Base-by-base conservation (phyloP, 768 basidiomycete species). In the Fomitopsis serialis region DNA sequence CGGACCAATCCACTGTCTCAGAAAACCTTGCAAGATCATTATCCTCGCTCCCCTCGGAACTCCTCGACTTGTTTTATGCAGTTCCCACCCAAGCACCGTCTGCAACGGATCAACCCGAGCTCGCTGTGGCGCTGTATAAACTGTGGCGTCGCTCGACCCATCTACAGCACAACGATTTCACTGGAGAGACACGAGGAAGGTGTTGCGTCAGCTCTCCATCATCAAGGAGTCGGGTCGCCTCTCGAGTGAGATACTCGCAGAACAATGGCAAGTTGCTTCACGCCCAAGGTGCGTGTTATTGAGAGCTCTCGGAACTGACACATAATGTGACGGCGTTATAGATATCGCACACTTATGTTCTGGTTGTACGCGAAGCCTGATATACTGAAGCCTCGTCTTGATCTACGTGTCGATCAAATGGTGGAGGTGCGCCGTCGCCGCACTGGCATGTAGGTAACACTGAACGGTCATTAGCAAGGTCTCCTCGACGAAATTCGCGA, bases 181-280 rank as follows among this genome's bases (percentile, higher is more conserved):
- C 66, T 98, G 96, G 96, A 79, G 77, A 58, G 97, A 99, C 61
- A 86, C 92, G 0, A 77, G 96, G 29, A 99, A 98, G 68, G 89
- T 98, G 6, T 68, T 90, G 11, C 78, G 94, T 35, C 90, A 80
- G 58, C 68, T 99, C 8, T 75, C 79, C 42, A 82, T 97, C 25
- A 82, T 93, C 53, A 85, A 82, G 70, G 84, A 91, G 52, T 79
- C 78, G 0, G 80, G 85, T 4, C 74, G 73, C 45, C 74, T 70
- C 44, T 75, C 87, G 1, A 92, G 88, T 59, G 84, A 89, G 49
- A 78, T 91, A 12, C 76, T 87, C 51, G 64, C 61, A 17, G 81
- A 87, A 55, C 89, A 91, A 63, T 78, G 82, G 0, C 67, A 72
- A 45, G 68, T 61, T 27, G 45, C 59, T 0, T 45, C 69, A 49